Evolutionary conservation across 371 early-diverging fungal species (phyloP).

Genomic region (Mortierella sp.): DNA sequence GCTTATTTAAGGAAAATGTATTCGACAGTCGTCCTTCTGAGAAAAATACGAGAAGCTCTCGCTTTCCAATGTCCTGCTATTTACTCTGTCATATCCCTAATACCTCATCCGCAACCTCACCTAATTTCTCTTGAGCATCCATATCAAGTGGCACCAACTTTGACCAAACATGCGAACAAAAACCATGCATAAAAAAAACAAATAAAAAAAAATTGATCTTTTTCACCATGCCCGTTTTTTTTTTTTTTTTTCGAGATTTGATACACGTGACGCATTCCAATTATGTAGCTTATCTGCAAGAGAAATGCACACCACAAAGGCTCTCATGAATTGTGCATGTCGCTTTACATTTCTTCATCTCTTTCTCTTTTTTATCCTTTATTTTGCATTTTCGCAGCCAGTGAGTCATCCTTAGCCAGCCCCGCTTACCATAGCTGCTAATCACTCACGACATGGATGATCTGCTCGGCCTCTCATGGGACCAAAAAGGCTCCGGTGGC

Average conservation of each 20-base stretch:
- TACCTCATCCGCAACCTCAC: not conserved
- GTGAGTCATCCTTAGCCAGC: not conserved
- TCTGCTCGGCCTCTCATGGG: conserved; percentile 54
- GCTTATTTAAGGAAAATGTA: conserved; percentile 40
- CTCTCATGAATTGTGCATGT: not conserved
- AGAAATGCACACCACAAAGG: not conserved
- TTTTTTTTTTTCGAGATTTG: not conserved
- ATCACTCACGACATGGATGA: conserved; percentile 34
- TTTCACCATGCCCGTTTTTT: too few relatives aligned
- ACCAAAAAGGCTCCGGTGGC: conserved; percentile 21
- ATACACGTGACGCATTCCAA: not conserved
- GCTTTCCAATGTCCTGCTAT: not conserved
- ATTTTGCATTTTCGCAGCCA: not conserved
- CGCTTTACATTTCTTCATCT: conserved; percentile 1
- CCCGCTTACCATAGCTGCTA: not conserved
- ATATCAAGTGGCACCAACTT: not conserved
- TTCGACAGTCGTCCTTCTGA: not conserved
- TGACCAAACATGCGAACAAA: not conserved
- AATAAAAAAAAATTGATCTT: not conserved
- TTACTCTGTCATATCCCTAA: not conserved
- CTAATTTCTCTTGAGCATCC: not conserved
- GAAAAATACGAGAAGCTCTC: not conserved
- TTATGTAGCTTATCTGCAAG: not conserved
- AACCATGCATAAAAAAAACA: not conserved
- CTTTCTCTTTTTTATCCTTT: not conserved